Conservation (phyloP, 495 filamentous ascomycete genomes). For the Penicillium ochrochloron region DNA sequence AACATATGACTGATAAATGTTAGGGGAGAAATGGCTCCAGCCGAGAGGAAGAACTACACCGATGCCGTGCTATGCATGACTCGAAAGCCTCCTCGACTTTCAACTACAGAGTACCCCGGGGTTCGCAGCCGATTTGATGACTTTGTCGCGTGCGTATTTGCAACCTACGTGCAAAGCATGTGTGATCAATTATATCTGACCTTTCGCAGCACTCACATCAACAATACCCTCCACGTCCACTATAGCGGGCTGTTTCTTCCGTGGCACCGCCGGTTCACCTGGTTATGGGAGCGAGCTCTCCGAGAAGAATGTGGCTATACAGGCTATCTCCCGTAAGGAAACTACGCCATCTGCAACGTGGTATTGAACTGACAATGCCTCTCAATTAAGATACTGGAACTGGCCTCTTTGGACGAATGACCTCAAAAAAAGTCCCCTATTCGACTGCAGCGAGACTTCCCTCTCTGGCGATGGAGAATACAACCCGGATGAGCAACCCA, state of each 20-base stretch:
- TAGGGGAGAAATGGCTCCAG: slow-evolving; percentile 46
- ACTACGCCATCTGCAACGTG: neutral
- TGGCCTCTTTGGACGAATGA: slow-evolving; percentile 48
- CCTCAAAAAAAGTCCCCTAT: slow-evolving; percentile 44
- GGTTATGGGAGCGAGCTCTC: slow-evolving; percentile 66
- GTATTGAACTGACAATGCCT: neutral
- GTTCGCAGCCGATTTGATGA: slow-evolving; percentile 59
- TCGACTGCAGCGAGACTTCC: slow-evolving; percentile 50
- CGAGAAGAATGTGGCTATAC: slow-evolving; percentile 70
- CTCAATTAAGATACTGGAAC: slow-evolving; percentile 51
- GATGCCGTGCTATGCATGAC: slow-evolving; percentile 53
- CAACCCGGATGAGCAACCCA: slow-evolving; percentile 35
- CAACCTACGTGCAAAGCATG: neutral
- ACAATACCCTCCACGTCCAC: slow-evolving; percentile 49
- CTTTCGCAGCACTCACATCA: slow-evolving; percentile 50
- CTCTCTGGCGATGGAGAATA: slow-evolving; percentile 54
- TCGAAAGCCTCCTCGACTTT: slow-evolving; percentile 44
- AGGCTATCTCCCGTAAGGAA: slow-evolving; percentile 48
- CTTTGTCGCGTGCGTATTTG: slow-evolving; percentile 48
- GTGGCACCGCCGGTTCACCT: slow-evolving; percentile 70
- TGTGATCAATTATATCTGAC: neutral
- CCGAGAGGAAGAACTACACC: slow-evolving; percentile 49
- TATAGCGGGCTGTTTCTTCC: slow-evolving; percentile 55
- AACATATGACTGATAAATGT: neutral
- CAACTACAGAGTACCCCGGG: slow-evolving; percentile 51